Base-by-base conservation (phyloP, 106 monocot species). In the Acanthochlamys bracteata region DNA sequence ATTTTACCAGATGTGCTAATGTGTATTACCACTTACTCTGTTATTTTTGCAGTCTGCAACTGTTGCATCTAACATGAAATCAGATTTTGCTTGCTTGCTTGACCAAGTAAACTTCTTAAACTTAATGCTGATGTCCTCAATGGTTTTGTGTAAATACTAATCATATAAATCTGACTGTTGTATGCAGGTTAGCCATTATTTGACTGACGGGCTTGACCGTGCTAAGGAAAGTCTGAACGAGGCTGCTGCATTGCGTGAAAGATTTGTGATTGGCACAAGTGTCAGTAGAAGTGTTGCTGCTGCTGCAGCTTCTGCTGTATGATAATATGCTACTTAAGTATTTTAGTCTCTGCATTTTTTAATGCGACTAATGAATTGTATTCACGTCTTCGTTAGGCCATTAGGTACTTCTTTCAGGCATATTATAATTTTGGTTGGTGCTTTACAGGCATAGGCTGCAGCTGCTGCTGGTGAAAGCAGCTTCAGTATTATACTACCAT, bases 391-490 rank as follows among this genome's bases (percentile, higher is more conserved):
- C 33, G 1, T 33, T 33, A 33, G 33, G 1, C 33, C 33, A 33
- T 33, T 33, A 33, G 33, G 33, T 33, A 33, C 6, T 33, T 33
- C 1, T 33, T 6, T 3, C 19, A 61, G 49, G 51, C 51, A 10
- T 24, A 43, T 41, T 20, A 57, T 14, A 20, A 57, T 42, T 2
- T 19, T 33, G 39, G 47, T 64, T 60, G 53, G 65, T 40, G 41
- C 59, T 68, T 54, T 89, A 39, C 78, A 99, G 98, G 85, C 92
- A 39, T 92, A 99, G 69, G 98, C 89, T 42, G 98, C 98, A 63
- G 98, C 98, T 56, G 85, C 98, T 75, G 88, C 98, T 75, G 98
- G 98, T 22, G 98, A 99, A 78, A 99, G 67, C 67, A 89, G 92
- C 68, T 89, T 92, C 69, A 85, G 81, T 88, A 81, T 70, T 99